Base-by-base conservation (phyloP, 1,139 yeast species). In the Debaryomyces singareniensis region DNA sequence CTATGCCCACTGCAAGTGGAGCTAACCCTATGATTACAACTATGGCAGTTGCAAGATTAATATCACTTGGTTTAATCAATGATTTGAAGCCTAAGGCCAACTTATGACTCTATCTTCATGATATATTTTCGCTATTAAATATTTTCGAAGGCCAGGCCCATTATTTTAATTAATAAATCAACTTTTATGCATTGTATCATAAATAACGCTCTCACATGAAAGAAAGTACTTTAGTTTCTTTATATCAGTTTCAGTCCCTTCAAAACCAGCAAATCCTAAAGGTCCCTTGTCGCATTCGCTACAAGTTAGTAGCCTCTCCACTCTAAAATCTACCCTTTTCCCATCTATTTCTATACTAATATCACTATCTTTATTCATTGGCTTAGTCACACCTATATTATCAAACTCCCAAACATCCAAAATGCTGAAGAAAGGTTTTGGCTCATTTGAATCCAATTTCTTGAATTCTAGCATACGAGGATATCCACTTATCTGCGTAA, bases 251-350 rank as follows among this genome's bases (percentile, higher is more conserved):
- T 43, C 50, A 9, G 44, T 54, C 1, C 45, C 49, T 11, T 51
- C 52, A 30, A 50, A 65, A 4, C 71, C 80, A 16, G 77, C 86
- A 56, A 69, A 77, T 13, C 91, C 91, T 13, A 81, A 44, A 0
- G 89, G 89, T 0, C 91, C 91, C 36, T 67, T 61, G 41, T 80
- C 89, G 56, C 91, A 81, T 39, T 78, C 86, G 6, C 86, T 75
- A 46, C 91, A 81, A 2, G 77, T 65, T 25, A 81, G 52, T 29
- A 71, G 59, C 31, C 82, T 55, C 29, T 66, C 68, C 13, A 77
- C 55, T 16, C 57, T 55, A n/a, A n/a, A n/a, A n/a, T n/a, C n/a
- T n/a, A 57, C 47, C 3, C 47, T 37, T 12, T 43, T 38, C 11
- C 13, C 7, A n/a, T 23, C 25, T n/a, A n/a, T 9, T 9, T 13